Base-by-base conservation (phyloP, 129 eudicot species). In the Arctium minus region DNA sequence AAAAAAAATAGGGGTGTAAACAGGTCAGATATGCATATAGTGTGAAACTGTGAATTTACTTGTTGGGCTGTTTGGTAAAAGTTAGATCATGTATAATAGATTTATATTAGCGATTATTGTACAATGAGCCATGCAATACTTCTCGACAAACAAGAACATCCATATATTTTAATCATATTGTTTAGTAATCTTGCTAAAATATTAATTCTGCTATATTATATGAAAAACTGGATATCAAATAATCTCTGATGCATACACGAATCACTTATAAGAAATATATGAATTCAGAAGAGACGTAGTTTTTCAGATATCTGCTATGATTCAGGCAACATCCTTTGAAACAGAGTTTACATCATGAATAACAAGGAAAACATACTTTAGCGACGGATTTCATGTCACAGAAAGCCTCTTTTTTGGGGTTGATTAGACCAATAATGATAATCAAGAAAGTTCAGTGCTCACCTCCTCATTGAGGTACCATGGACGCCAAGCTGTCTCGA, bases 401-500 rank as follows among this genome's bases (percentile, higher is more conserved):
- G 60, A 8, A 32, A 76, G 17, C 31, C 10, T 48, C 8, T 15
- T 50, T 46, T 27, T 72, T 38, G 4, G 4, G 76, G 46, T 70
- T 70, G 8, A 70, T 70, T 27, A 2, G 15, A 70, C 35, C 35
- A 30, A 70, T 8, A 12, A 75, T 38, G 67, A 30, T 2, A 15
- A n/a, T 75, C 10, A 1, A 73, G 37, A 79, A 13, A 56, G 50
- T 76, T 75, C 18, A 15, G 7, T 27, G 74, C 44, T 76, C 35
- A 81, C 85, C 88, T 89, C 86, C 11, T 84, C 70, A 83, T 80
- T 70, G 62, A 69, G 75, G 85, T 87, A 89, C 93, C 90, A 87
- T 87, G 90, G 84, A 9, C 84, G 74, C 90, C 93, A 87, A 72
- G 78, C 68, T 73, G 85, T 83, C 76, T 79, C 79, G 9, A 89